Evolutionary conservation across 106 monocot genomes (phyloP), one percentile per base, ranked within the genome.

Genomic region (Platanthera guangdongensis): DNA sequence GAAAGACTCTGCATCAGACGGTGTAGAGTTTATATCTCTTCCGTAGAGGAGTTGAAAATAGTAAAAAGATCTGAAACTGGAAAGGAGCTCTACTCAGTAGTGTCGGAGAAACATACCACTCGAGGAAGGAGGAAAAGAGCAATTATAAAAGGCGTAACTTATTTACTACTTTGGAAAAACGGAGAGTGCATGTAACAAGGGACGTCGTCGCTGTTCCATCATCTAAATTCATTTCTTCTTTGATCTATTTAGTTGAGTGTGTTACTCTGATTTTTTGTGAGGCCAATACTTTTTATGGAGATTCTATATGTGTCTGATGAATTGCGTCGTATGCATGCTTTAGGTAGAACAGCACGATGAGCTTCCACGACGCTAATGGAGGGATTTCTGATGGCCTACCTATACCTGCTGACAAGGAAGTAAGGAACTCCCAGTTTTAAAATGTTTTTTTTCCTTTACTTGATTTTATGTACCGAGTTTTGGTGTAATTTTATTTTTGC

Each of bases 331-430:
- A 21, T 50, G 49, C 10, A 22, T 47, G 16, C 2, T 78, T 72
- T 47, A 72, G 74, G 39, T 46, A 68, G 75, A 72, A 76, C n/a
- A 77, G 78, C 50, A 22, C 47, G 57, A 93, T 93, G 93, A 94
- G 86, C 78, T 83, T 74, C 46, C 72, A n/a, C 22, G 48, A 64
- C 8, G 50, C 54, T 65, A 80, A 57, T 25, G 73, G 76, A 49
- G 89, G 93, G 52, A 86, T 93, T 50, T 96, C 93, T 62, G 96
- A 96, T 71, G 96, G 96, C 50, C 82, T 96, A 22, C 96, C 96
- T 4, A 90, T 96, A 50, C 87, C 96, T 12, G 78, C 91, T 0
- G 96, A 96, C 65, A 96, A 96, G 74, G 82, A 85, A 32, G 96
- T 93, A 80, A 87, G 86, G 76, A 7, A 57, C 19, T 11, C 16